A percentile compares a stretch with the other conserved stretches of the same genome.
These are phyloP conservation scores for Talaromyces sp. DNA, from an alignment of 2,329 filamentous ascomycete genomes.

Conservation along the genomic window DNA sequence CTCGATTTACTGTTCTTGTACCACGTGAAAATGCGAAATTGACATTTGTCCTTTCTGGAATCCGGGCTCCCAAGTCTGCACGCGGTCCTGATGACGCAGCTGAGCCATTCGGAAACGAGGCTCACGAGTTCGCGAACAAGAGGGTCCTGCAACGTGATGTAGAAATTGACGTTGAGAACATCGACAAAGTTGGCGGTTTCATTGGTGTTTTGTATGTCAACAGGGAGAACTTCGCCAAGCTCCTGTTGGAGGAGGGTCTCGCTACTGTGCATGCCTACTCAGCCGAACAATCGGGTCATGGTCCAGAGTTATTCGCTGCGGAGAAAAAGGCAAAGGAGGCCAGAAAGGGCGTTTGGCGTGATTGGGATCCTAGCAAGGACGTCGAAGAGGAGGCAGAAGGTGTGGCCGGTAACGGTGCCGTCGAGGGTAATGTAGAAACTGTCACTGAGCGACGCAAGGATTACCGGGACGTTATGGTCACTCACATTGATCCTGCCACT, in stretches of 20 bases:
- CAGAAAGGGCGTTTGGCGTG: constrained; percentile 82
- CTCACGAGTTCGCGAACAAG: constrained; percentile 81
- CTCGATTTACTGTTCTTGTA: constrained; percentile 84
- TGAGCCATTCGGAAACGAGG: constrained; percentile 93
- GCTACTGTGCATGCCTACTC: constrained; percentile 92
- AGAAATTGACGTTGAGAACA: constrained; percentile 89
- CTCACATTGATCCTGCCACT: constrained; percentile 71
- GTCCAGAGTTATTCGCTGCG: constrained; percentile 77
- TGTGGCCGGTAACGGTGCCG: constrained; percentile 44
- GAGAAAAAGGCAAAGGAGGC: constrained; percentile 86
- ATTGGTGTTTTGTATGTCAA: constrained; percentile 92
- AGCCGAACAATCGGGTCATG: constrained; percentile 89
- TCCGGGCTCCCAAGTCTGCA: constrained; percentile 82
- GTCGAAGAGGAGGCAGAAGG: constrained; percentile 53
- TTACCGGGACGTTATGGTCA: constrained; percentile 90
- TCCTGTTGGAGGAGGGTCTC: constrained; percentile 87
- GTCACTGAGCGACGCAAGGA: constrained; percentile 64
- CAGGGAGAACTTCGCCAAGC: constrained; percentile 91
- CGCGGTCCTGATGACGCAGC: constrained; percentile 72
- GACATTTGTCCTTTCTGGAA: constrained; percentile 88
- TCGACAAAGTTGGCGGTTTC: constrained; percentile 95
- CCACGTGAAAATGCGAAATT: constrained; percentile 91
- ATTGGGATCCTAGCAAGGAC: constrained; percentile 89
- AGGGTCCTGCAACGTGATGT: constrained; percentile 91
- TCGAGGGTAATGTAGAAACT: constrained; percentile 52